Base-by-base conservation (phyloP, 768 basidiomycete species). In the Pholiota conissans region DNA sequence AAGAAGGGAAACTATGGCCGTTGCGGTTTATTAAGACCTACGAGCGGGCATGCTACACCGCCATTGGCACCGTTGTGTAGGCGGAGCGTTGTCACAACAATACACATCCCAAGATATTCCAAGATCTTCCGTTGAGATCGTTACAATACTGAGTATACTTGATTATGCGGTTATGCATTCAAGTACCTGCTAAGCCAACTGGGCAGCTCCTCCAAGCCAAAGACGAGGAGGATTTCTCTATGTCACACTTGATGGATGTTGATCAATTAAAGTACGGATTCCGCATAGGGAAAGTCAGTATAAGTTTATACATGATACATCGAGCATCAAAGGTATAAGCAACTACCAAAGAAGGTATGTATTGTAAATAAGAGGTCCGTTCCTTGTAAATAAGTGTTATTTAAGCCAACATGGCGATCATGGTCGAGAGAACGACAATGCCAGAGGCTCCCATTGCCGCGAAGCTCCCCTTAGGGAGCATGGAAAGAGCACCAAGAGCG, bases 331-430 rank as follows among this genome's bases (percentile, higher is more conserved):
- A 35, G 28, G 22, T 29, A 50, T 50, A 24, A 32, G 30, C 30
- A 32, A 24, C 9, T 5, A 26, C 42, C 22, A 45, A 45, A 22
- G 22, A 7, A 24, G 1, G 22, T 45, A 45, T 24, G 42, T 45
- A 45, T 20, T 1, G 22, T 45, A 45, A 20, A 2, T 45, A 10
- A 18, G 37, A 13, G 1, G n/a, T 26, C 11, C 42, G 18, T 11
- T n/a, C 22, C 18, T 45, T 45, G 9, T 45, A 45, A 2, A 3
- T 45, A 22, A 24, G 42, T 45, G 9, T 2, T 45, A 22, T 45
- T 70, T 65, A 77, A 32, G 71, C 71, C 37, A 79, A 65, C 37
- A 74, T 35, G 24, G 66, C 66, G 50, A 79, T 73, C 52, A 69
- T 56, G 5, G 72, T 74, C 18, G 70, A 74, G 26, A 74, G 63